Evolutionary conservation across 371 early-diverging fungal genomes (phyloP).

Genomic region (Coemansia sp.): DNA sequence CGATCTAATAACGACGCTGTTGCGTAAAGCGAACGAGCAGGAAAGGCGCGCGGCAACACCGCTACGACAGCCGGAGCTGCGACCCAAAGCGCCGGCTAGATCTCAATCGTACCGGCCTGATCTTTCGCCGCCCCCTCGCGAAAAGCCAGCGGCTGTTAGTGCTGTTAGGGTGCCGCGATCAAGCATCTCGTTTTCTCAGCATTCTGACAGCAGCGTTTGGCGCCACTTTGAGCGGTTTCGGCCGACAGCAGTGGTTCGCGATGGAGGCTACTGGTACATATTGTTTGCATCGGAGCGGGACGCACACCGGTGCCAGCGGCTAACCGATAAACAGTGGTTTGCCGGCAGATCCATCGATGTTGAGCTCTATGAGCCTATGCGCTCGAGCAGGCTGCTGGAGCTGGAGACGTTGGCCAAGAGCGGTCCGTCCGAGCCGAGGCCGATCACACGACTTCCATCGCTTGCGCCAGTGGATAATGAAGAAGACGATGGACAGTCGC

Average conservation of each 20-base stretch:
- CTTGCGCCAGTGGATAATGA: neutral
- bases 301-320: conserved; percentile 46
- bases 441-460: neutral
- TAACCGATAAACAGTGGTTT: conserved; percentile 38
- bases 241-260: conserved; percentile 25
- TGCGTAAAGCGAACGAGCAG: conserved; percentile 6
- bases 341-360: conserved; percentile 38
- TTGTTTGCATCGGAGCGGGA: conserved; percentile 39
- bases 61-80: neutral
- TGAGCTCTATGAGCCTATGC: conserved; percentile 37
- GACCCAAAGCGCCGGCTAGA: neutral
- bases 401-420: conserved; percentile 10
- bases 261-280: conserved; percentile 45
- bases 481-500: neutral
- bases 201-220: conserved; percentile 24
- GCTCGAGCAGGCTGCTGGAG: conserved; percentile 14
- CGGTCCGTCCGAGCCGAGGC: neutral
- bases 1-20: conserved; percentile 2
- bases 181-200: conserved; percentile 43
- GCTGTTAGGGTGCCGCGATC: conserved; percentile 48
- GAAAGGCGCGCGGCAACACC: neutral
- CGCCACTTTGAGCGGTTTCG: conserved; percentile 38
- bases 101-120: neutral
- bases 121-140: neutral
- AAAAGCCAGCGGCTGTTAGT: neutral